Evolutionary conservation across 1,139 yeast genomes (phyloP).

Genomic region (Sugiyamaella xylanicola): DNA sequence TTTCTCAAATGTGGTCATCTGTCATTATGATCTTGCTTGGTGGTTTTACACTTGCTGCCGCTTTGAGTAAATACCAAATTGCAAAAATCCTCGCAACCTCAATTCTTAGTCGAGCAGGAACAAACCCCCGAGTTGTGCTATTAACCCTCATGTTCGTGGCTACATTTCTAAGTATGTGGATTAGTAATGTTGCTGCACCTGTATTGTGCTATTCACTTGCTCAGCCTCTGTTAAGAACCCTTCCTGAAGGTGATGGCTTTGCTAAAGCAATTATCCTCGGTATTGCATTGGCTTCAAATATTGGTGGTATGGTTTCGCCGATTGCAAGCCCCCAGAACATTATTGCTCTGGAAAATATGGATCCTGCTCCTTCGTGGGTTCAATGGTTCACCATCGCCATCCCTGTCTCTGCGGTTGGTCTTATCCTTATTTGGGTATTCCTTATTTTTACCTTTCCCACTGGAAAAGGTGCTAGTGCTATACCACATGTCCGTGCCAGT

Average conservation of each 20-base stretch:
- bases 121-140: slow-evolving; percentile 75
- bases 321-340: slow-evolving; percentile 95
- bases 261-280: slow-evolving; percentile 85
- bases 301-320: slow-evolving; percentile 97
- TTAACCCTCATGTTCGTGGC: slow-evolving; percentile 85
- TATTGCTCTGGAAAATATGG: slow-evolving; percentile 83
- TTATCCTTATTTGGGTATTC: slow-evolving; percentile 70
- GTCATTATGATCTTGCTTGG: slow-evolving; percentile 86
- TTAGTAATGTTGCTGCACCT: slow-evolving; percentile 94
- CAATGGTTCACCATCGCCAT: slow-evolving; percentile 88
- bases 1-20: slow-evolving; percentile 92
- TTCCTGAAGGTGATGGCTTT: slow-evolving; percentile 76
- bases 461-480: slow-evolving; percentile 47
- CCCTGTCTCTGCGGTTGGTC: slow-evolving; percentile 69
- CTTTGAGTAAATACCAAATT: slow-evolving; percentile 83
- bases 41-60: slow-evolving; percentile 94
- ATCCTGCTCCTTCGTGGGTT: slow-evolving; percentile 90
- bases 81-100: slow-evolving; percentile 84
- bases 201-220: slow-evolving; percentile 87
- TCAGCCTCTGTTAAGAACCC: slow-evolving; percentile 80
- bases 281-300: slow-evolving; percentile 85
- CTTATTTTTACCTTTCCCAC: slow-evolving; percentile 70
- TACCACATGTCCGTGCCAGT: slow-evolving; percentile 60
- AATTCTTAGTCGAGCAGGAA: slow-evolving; percentile 79
- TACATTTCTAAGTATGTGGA: slow-evolving; percentile 89